Evolutionary conservation across 2,329 filamentous ascomycete species (phyloP).

Genomic region (Myriangium duriaei): DNA sequence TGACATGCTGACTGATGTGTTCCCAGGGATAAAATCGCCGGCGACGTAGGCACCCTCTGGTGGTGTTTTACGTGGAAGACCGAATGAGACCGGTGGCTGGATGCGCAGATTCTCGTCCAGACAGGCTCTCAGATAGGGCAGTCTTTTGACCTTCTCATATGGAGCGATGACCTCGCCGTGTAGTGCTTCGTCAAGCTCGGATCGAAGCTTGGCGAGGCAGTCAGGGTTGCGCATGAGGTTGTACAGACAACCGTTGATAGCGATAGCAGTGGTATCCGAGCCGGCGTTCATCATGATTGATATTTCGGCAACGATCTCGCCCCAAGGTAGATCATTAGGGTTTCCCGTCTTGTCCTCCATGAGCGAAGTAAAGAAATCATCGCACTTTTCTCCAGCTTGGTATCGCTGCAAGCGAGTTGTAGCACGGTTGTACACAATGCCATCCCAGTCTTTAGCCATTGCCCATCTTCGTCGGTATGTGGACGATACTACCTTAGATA

Average conservation of each 20-base stretch:
- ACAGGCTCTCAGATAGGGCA: slow-evolving; percentile 41
- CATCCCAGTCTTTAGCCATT: slow-evolving; percentile 36
- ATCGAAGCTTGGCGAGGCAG: slow-evolving; percentile 27
- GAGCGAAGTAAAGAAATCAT: slow-evolving; percentile 46
- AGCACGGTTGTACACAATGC: slow-evolving; percentile 36
- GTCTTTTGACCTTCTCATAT: slow-evolving; percentile 39
- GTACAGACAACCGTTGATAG: slow-evolving; percentile 42
- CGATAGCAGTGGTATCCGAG: slow-evolving; percentile 40
- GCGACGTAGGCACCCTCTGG: slow-evolving; percentile 31
- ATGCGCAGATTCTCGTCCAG: slow-evolving; percentile 40
- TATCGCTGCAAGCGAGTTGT: slow-evolving; percentile 34
- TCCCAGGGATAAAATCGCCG: slow-evolving; percentile 34
- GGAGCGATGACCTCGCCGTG: slow-evolving; percentile 33
- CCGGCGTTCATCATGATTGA: slow-evolving; percentile 42
- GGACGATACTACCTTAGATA: slow-evolving; percentile 38
- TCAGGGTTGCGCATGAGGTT: slow-evolving; percentile 38
- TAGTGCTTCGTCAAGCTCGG: slow-evolving; percentile 31
- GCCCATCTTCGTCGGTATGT: slow-evolving; percentile 29
- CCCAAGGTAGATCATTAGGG: slow-evolving; percentile 40
- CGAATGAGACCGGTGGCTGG: slow-evolving; percentile 31
- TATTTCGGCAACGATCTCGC: slow-evolving; percentile 46
- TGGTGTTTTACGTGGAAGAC: slow-evolving; percentile 34
- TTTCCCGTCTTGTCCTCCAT: slow-evolving; percentile 40
- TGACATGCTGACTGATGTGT: slow-evolving; percentile 34
- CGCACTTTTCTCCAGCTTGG: slow-evolving; percentile 40